Conservation (phyloP, 805 yeast species). For the Saccharomycopsis malanga region DNA sequence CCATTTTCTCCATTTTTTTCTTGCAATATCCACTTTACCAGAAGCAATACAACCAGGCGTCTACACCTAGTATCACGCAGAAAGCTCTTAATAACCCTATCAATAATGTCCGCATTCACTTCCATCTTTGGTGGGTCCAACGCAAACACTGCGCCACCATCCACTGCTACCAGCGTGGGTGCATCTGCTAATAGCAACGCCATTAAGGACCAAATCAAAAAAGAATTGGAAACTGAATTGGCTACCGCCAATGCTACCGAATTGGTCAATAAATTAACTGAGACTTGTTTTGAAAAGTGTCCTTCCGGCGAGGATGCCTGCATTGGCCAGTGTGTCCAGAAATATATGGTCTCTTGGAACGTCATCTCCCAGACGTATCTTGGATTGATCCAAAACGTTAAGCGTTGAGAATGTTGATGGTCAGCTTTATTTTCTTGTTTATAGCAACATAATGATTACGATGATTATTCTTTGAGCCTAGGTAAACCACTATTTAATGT, state of each 20-base stretch:
- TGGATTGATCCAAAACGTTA: slow-evolving; percentile 13
- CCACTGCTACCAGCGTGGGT: slow-evolving; percentile 24
- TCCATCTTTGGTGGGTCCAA: slow-evolving; percentile 26
- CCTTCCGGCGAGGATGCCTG: slow-evolving; percentile 43
- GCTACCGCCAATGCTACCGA: slow-evolving; percentile 91
- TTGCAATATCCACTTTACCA: too few species aligned
- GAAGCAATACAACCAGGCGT: too few species aligned
- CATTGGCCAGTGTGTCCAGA: slow-evolving; percentile 62
- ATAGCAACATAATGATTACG: too few species aligned
- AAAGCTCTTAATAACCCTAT: too few species aligned
- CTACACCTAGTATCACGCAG: too few species aligned
- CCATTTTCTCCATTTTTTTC: too few species aligned
- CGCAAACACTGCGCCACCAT: slow-evolving; percentile 22
- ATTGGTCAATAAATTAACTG: slow-evolving; percentile 75
- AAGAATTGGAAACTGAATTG: slow-evolving; percentile 70
- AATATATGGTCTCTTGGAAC: slow-evolving; percentile 91
- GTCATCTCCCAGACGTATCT: slow-evolving; percentile 71
- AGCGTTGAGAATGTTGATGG: not conserved
- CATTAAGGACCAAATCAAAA: slow-evolving; percentile 56
- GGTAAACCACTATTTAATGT: too few species aligned
- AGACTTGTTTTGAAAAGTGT: slow-evolving; percentile 81
- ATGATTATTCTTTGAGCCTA: too few species aligned
- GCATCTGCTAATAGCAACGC: slow-evolving; percentile 28
- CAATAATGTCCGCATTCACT: slow-evolving; percentile 11
- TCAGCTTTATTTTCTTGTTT: not conserved